Evolutionary conservation across 257 asterid species (phyloP), one percentile per base, ranked within the genome.

Genomic region (Capsicum baccatum): DNA sequence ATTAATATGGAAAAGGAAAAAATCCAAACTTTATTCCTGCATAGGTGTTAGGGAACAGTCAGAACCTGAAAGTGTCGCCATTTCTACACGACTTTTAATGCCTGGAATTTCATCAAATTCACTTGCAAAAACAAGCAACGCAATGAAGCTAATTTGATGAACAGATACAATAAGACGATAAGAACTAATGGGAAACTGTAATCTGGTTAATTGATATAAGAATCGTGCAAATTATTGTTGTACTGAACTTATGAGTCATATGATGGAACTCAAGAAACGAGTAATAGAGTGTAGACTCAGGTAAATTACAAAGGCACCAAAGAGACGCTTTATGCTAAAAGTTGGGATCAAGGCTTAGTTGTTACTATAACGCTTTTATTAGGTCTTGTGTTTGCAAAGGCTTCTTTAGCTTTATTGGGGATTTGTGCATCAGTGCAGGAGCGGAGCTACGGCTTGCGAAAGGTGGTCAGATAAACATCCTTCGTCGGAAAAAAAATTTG

Each of bases 301-400:
- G 58, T 11, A 47, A 73, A 44, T n/a, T 47, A 47, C 58, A 47
- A 47, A 73, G 80, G 59, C 19, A 48, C n/a, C 39, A n/a, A 47
- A 71, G 58, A 47, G n/a, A 6, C 10, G 1, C 6, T 11, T 10
- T 10, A 11, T 11, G 59, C 58, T 47, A 73, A 73, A 17, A n/a
- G 80, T n/a, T 44, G n/a, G 80, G 33, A 70, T 26, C 33, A 47
- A 73, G 80, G 80, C 15, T n/a, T n/a, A 71, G 58, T 47, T 71
- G 79, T n/a, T 71, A 70, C 11, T 16, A 70, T 1, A 42, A 9
- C 8, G 17, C 35, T 17, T 70, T 44, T 70, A 70, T 70, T 19
- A 47, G n/a, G 37, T 71, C 35, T 47, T 6, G 17, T 47, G 80
- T 47, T 73, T 6, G 17, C 58, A 17, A 70, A 6, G 35, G 44